These are phyloP conservation scores for Murraya paniculata DNA, from an alignment of 345 rosid species.

Conservation along the genomic window DNA sequence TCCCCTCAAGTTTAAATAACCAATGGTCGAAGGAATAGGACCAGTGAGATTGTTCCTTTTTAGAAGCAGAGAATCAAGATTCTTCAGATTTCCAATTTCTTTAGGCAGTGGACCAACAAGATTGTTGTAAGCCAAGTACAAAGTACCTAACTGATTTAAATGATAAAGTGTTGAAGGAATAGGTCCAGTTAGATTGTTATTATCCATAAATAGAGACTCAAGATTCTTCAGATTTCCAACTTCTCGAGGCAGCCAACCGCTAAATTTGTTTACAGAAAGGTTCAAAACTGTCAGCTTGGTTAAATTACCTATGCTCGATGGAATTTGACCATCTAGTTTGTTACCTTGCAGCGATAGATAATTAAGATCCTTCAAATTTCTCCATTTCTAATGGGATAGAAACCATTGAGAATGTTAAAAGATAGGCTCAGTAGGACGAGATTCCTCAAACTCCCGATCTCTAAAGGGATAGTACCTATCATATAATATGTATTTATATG, in stretches of 20 bases:
- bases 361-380: too few species aligned
- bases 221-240: background rate
- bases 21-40: background rate
- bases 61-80: rapidly evolving
- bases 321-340: background rate
- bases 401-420: background rate
- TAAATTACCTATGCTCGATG: background rate
- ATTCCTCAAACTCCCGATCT: background rate
- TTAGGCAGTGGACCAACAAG: background rate
- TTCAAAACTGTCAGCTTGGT: background rate
- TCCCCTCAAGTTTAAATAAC: rapidly evolving
- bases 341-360: rapidly evolving
- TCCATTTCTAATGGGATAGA: too few species aligned
- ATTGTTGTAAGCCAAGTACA: too few species aligned
- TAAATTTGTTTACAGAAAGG: background rate
- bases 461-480: background rate
- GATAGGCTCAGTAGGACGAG: rapidly evolving
- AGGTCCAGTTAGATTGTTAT: background rate
- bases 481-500: too few species aligned
- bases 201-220: rapidly evolving
- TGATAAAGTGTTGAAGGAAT: background rate
- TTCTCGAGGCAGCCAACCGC: background rate
- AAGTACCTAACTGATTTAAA: too few species aligned
- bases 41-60: background rate
- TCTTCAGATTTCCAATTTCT: background rate